phyloP scores from a whole-genome alignment of 352 stramenopile species.

The Pythium brassicae region DNA sequence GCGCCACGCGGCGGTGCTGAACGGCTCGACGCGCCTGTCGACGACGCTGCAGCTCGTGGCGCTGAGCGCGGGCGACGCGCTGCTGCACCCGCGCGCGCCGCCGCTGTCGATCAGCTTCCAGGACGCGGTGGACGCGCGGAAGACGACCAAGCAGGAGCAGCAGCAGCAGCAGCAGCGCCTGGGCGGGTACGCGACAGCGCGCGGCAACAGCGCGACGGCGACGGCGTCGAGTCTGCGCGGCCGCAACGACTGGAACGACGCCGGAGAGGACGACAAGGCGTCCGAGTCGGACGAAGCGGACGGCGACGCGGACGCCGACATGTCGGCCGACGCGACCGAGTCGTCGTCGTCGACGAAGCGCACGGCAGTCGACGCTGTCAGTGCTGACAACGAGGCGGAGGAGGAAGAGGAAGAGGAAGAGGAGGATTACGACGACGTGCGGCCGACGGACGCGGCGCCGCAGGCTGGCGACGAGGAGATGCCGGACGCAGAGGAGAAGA shows the following conservation, averaged over 20 bases:
- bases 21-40: conserved; percentile 20
- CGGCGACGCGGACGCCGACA: too few relatives aligned
- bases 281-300: conserved; percentile 29
- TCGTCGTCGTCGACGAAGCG: conserved; percentile 14
- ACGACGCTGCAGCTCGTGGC: conserved; percentile 46
- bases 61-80: conserved; percentile 55
- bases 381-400: conserved; percentile 21
- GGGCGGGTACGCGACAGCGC: conserved; percentile 1
- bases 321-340: conserved; percentile 12
- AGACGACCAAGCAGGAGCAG: conserved; percentile 10
- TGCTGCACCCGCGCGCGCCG: conserved; percentile 68
- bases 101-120: conserved; percentile 60
- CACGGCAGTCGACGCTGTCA: conserved; percentile 20
- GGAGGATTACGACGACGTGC: conserved; percentile 13
- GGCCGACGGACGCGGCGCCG: neutral
- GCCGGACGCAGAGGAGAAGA: neutral
- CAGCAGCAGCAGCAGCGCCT: conserved; percentile 5
- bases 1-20: conserved; percentile 12
- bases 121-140: conserved; percentile 19
- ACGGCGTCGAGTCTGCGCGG: conserved; percentile 21
- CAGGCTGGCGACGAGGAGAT: neutral
- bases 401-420: conserved; percentile 23
- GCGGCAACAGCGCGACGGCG: neutral
- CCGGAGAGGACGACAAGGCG: conserved; percentile 9
- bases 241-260: conserved; percentile 35